Evolutionary conservation across 177 flowering plant genomes (phyloP).

Genomic region (Vitis hybrid): DNA sequence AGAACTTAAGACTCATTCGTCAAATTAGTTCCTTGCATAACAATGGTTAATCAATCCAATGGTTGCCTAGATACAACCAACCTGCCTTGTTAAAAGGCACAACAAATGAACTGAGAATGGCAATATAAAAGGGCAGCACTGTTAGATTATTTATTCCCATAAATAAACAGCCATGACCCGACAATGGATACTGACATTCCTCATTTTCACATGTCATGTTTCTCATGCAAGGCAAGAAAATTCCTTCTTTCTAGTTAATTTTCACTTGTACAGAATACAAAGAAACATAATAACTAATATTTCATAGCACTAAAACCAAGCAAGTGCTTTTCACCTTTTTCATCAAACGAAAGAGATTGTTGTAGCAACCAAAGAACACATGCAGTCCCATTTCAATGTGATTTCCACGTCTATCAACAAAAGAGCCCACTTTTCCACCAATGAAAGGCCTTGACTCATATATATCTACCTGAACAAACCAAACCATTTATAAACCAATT

Average conservation of each 20-base stretch:
- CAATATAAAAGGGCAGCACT: too few species aligned
- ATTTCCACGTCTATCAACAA: constrained; percentile 86
- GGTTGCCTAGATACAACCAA: too few species aligned
- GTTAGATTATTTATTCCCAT: too few species aligned
- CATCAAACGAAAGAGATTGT: constrained; percentile 91
- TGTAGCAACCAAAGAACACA: constrained; percentile 98
- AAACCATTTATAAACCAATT: neutral
- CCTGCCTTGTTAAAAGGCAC: too few species aligned
- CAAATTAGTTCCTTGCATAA: too few species aligned
- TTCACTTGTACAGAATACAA: neutral
- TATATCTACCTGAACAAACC: constrained; percentile 80
- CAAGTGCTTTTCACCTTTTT: constrained; percentile 65
- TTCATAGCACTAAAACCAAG: constrained; percentile 2
- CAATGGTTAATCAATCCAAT: too few species aligned
- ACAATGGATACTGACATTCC: too few species aligned
- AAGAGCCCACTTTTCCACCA: constrained; percentile 99
- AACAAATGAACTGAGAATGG: too few species aligned
- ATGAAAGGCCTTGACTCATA: constrained; percentile 89
- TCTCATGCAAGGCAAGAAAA: neutral
- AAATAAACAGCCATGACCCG: too few species aligned
- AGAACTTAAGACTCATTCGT: too few species aligned
- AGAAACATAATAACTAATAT: neutral
- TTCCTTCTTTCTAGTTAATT: neutral
- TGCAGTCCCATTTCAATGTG: constrained; percentile 98
- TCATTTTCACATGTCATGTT: neutral